Conservation (phyloP, 2,329 filamentous ascomycete species). For the Penicillium sp. region DNA sequence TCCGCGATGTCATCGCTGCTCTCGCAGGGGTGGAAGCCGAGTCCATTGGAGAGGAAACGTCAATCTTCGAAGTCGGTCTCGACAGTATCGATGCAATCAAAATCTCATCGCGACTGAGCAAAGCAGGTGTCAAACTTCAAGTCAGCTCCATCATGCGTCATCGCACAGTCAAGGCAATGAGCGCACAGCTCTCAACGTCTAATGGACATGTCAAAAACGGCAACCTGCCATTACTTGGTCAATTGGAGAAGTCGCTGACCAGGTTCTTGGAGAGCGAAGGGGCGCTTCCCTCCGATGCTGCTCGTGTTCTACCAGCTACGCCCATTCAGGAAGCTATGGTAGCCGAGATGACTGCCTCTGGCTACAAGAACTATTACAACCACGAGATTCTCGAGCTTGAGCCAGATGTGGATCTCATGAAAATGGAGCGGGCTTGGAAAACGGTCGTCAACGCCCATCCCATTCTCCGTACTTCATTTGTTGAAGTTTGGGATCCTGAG, state of each 20-base stretch:
- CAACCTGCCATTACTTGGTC: constrained; percentile 13
- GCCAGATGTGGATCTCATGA: constrained; percentile 54
- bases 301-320: constrained; percentile 71
- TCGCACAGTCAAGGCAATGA: constrained; percentile 67
- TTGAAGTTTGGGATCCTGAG: constrained; percentile 62
- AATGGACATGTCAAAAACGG: constrained; percentile 28
- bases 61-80: constrained; percentile 78
- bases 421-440: constrained; percentile 63
- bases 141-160: constrained; percentile 77
- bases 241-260: constrained; percentile 36
- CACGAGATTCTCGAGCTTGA: constrained; percentile 71
- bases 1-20: constrained; percentile 64
- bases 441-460: constrained; percentile 62
- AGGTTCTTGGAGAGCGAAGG: constrained; percentile 39
- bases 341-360: constrained; percentile 74
- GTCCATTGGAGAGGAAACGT: constrained; percentile 59
- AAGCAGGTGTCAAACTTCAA: constrained; percentile 59
- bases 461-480: constrained; percentile 75
- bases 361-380: constrained; percentile 79
- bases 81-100: constrained; percentile 94
- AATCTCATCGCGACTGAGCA: constrained; percentile 70
- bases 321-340: constrained; percentile 86
- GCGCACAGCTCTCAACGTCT: constrained; percentile 25
- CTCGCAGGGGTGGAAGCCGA: constrained; percentile 58
- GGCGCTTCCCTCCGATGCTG: constrained; percentile 46